Percentiles rank a stretch among this genome's conserved stretches.
Evolutionary conservation across 2,329 filamentous ascomycete genomes (phyloP).

Genomic region (Fusarium globosum): DNA sequence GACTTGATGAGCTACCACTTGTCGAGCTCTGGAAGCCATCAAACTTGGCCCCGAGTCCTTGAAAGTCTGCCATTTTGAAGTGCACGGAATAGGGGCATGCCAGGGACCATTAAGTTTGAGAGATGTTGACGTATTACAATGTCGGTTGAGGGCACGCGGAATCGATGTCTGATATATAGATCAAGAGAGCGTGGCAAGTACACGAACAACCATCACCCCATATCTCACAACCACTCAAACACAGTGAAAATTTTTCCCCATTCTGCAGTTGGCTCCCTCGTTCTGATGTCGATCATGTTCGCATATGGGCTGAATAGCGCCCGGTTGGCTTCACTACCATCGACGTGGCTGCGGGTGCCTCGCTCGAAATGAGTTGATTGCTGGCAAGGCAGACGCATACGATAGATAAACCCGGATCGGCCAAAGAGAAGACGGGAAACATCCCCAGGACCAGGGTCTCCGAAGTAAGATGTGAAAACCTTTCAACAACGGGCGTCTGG

Average conservation of each 20-base stretch:
- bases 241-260: conserved; percentile 33
- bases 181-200: not conserved
- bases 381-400: conserved; percentile 28
- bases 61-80: conserved; percentile 35
- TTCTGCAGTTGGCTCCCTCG: conserved; percentile 36
- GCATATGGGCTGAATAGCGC: not conserved
- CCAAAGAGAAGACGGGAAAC: conserved; percentile 7
- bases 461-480: conserved; percentile 30
- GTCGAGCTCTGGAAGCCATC: conserved; percentile 42
- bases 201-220: not conserved
- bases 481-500: conserved; percentile 34
- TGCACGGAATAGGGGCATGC: too few species aligned
- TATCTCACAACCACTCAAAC: not conserved
- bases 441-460: not conserved
- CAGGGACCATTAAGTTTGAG: not conserved
- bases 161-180: conserved; percentile 13
- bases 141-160: not conserved
- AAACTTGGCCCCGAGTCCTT: conserved; percentile 41
- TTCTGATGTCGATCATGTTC: conserved; percentile 17
- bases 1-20: conserved; percentile 38
- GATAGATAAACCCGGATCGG: not conserved
- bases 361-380: conserved; percentile 15
- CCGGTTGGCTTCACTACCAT: conserved; percentile 4
- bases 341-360: conserved; percentile 32
- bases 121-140: not conserved